These are phyloP conservation scores for Gautieria morchelliformis DNA, from an alignment of 768 basidiomycete species.

Conservation along the genomic window DNA sequence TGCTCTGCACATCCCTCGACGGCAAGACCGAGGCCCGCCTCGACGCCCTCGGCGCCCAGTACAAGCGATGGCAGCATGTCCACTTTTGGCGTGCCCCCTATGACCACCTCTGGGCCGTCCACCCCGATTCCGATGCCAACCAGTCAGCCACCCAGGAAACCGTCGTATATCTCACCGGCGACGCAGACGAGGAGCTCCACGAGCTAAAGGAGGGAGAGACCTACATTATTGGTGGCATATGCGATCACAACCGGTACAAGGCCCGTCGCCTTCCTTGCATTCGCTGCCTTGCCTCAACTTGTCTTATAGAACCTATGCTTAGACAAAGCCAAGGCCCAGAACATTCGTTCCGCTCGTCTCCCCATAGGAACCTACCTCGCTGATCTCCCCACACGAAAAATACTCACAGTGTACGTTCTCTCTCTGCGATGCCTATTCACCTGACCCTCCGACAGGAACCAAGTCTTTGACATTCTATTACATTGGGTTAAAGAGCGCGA, in stretches of 20 bases:
- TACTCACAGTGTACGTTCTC: constrained; percentile 76
- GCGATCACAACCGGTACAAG: constrained; percentile 95
- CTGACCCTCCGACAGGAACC: not conserved
- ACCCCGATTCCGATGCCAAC: constrained; percentile 9
- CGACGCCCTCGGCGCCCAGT: constrained; percentile 52
- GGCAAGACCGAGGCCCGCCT: constrained; percentile 58
- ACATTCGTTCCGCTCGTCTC: constrained; percentile 77
- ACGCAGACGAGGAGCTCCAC: constrained; percentile 78
- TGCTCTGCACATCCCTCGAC: constrained; percentile 76
- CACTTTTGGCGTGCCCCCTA: constrained; percentile 80
- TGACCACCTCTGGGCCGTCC: constrained; percentile 48
- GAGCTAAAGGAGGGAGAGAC: constrained; percentile 76
- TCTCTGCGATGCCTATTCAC: constrained; percentile 36
- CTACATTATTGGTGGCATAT: constrained; percentile 87
- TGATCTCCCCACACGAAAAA: constrained; percentile 81
- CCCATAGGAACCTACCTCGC: constrained; percentile 91
- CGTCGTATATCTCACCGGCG: constrained; percentile 90
- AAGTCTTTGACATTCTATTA: constrained; percentile 83
- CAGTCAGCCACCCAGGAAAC: constrained; percentile 29
- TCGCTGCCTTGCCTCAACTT: constrained; percentile 1
- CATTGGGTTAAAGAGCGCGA: constrained; percentile 79
- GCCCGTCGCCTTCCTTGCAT: constrained; percentile 24
- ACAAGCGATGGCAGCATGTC: constrained; percentile 67
- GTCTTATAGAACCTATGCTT: constrained; percentile 72
- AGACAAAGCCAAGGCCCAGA: constrained; percentile 68